Conservation (phyloP, 148 eudicot species). For the Dianthus caryophyllus region DNA sequence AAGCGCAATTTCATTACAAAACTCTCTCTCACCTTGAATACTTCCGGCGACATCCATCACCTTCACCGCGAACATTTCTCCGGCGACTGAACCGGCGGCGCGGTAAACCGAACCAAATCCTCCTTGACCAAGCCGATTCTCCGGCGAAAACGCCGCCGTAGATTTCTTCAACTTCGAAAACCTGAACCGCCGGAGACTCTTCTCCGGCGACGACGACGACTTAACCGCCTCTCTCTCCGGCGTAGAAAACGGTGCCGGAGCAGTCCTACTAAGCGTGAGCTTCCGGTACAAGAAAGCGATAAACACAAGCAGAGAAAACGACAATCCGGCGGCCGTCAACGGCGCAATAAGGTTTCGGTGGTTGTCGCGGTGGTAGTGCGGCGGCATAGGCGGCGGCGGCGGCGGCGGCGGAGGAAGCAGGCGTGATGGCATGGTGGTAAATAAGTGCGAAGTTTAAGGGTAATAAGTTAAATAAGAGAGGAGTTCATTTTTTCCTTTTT, state of each 20-base stretch:
- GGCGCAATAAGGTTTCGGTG: constrained; percentile 31
- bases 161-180: constrained; percentile 58
- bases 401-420: constrained; percentile 4
- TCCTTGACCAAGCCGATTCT: constrained; percentile 80
- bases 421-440: constrained; percentile 46
- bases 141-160: constrained; percentile 51
- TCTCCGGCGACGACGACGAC: background rate
- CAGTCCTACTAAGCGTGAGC: constrained; percentile 53
- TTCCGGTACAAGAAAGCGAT: constrained; percentile 47
- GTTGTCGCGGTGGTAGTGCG: constrained; percentile 22
- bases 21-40: constrained; percentile 84
- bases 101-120: constrained; percentile 89
- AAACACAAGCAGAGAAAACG: constrained; percentile 37
- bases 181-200: constrained; percentile 47
- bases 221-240: too few species aligned
- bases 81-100: constrained; percentile 45
- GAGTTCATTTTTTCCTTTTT: too few species aligned
- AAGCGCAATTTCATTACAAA: constrained; percentile 67
- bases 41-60: constrained; percentile 68
- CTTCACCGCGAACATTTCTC: constrained; percentile 65
- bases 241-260: constrained; percentile 36
- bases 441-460: constrained; percentile 1
- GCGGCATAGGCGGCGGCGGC: constrained; percentile 41
- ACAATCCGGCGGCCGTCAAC: constrained; percentile 30
- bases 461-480: background rate